Base-by-base conservation (phyloP, 1,139 yeast species). In the Candida freyschussii region DNA sequence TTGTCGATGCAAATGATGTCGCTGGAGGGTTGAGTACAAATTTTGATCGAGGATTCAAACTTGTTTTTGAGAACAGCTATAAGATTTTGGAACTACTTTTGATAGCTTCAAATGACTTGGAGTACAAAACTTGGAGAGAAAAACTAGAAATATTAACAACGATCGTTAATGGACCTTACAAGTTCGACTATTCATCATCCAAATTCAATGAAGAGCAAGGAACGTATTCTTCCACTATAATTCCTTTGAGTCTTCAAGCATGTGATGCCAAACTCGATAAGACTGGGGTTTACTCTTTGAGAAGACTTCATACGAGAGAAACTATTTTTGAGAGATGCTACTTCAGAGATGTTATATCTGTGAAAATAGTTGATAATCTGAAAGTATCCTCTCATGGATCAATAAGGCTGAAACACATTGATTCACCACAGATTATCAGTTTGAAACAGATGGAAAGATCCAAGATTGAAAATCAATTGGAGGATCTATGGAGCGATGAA, bases 11-110 rank as follows among this genome's bases (percentile, higher is more conserved):
- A 5, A 64, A 63, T 6, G 56, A 55, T 13, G 47, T 46, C 9
- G 61, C 59, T 12, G 78, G 78, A 1, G 46, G 72, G 10, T 31
- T 48, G 3, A 54, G 45, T 34, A 50, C 70, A 0, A 46, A 43
- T 5, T 59, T 57, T 40, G 53, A 57, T 1, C 44, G 52, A 26
- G 42, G 57, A 9, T 53, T 69, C 28, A 77, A 75, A 41, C 23
- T 78, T 1, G 41, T 60, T 3, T 75, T 74, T 54, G 79, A 73
- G 45, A 43, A 62, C 21, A 46, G 53, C 9, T 57, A 47, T 32
- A 55, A 58, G 20, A 59, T 67, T 3, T 71, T 55, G 45, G 84
- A 78, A 52, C 25, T 75, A 2, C 41, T 71, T 13, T 43, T 72
- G n/a, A 49, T 68, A 5, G 58, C 67, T 17, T 45, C 60, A 2